phyloP scores from a whole-genome alignment of 2,329 filamentous ascomycete species.

The Pochonia chlamydosporia region DNA sequence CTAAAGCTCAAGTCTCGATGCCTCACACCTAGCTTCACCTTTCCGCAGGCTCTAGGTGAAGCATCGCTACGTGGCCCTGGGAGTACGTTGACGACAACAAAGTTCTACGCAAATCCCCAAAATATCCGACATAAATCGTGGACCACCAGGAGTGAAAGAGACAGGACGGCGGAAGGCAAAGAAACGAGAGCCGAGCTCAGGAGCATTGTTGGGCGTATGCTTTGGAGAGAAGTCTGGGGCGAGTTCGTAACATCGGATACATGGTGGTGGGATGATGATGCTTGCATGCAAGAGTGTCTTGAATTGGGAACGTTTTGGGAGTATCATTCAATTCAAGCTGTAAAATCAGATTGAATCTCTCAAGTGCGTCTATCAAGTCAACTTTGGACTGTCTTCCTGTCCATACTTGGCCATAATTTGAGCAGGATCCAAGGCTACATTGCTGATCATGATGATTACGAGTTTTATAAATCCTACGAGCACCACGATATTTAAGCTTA shows the following conservation, averaged over 20 bases:
- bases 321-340: constrained; percentile 50
- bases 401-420: too few species aligned
- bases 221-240: constrained; percentile 60
- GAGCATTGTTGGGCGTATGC: constrained; percentile 46
- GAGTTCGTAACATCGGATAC: constrained; percentile 38
- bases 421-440: too few species aligned
- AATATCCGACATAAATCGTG: constrained; percentile 17
- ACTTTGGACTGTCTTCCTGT: too few species aligned
- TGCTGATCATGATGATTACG: too few species aligned
- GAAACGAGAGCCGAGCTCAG: constrained; percentile 41
- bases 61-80: constrained; percentile 44
- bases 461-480: too few species aligned
- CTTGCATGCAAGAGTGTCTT: constrained; percentile 49
- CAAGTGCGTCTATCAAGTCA: too few species aligned
- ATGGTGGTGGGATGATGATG: constrained; percentile 60
- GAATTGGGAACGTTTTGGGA: constrained; percentile 52
- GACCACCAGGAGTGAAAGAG: constrained; percentile 17
- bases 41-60: constrained; percentile 54
- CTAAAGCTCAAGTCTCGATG: constrained; percentile 55
- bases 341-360: constrained; percentile 33
- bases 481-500: too few species aligned
- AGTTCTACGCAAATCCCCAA: constrained; percentile 39
- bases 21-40: constrained; percentile 50
- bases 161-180: constrained; percentile 17
- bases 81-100: constrained; percentile 41